Conservation (phyloP, 2,329 filamentous ascomycete genomes). For the Epichloe uncinata region DNA sequence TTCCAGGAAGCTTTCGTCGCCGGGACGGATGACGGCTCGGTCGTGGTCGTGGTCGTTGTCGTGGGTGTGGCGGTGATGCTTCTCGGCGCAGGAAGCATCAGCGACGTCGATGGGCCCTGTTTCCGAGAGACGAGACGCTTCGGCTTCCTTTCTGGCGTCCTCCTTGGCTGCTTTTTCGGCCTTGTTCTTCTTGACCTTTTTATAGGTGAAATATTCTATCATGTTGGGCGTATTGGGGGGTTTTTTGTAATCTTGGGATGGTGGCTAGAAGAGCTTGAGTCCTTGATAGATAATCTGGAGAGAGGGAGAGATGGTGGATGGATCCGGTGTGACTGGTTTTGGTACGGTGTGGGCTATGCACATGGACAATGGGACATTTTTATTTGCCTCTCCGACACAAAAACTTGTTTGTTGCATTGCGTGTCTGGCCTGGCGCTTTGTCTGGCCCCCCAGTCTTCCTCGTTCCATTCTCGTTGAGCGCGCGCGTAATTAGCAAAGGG, state of each 20-base stretch:
- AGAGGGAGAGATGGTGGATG: too few species aligned
- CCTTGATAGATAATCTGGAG: too few species aligned
- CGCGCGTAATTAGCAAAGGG: neutral
- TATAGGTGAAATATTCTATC: slow-evolving; percentile 50
- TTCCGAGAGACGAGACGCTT: slow-evolving; percentile 8
- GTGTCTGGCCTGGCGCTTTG: neutral
- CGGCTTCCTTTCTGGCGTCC: slow-evolving; percentile 9
- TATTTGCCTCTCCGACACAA: neutral
- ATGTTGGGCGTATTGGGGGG: slow-evolving; percentile 26
- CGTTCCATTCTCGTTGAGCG: neutral
- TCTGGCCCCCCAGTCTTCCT: neutral
- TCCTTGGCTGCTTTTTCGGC: slow-evolving; percentile 31
- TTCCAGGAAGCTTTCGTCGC: slow-evolving; percentile 46
- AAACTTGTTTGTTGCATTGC: neutral
- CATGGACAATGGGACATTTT: neutral
- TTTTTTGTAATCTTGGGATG: neutral
- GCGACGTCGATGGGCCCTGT: slow-evolving; percentile 2
- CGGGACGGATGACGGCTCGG: slow-evolving; percentile 35
- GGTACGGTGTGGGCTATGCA: too few species aligned
- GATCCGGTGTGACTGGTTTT: too few species aligned
- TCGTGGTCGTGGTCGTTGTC: slow-evolving; percentile 5
- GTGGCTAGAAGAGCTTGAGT: neutral
- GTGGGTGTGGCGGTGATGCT: slow-evolving; percentile 2
- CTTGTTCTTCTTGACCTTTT: slow-evolving; percentile 48
- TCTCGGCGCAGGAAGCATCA: neutral